phyloP scores from a whole-genome alignment of 805 yeast genomes.

The Torulaspora delbrueckii region DNA sequence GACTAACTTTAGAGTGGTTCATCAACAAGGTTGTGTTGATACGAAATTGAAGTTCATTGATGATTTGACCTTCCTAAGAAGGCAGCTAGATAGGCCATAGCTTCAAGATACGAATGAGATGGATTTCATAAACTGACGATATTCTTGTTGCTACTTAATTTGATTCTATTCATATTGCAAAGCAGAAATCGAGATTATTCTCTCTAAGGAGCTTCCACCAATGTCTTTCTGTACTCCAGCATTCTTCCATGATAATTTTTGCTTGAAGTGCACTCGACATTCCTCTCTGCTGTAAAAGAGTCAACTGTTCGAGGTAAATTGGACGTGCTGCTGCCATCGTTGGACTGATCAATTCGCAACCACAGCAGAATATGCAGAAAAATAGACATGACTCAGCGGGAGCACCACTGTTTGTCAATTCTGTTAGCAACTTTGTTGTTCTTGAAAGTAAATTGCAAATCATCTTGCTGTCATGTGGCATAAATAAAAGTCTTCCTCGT shows the following conservation, averaged over 20 bases:
- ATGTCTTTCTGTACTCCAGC: slow-evolving; percentile 17
- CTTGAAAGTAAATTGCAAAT: slow-evolving; percentile 28
- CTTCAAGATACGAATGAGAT: too few species aligned
- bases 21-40: too few species aligned
- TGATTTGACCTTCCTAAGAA: too few species aligned
- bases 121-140: too few species aligned
- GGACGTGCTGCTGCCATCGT: slow-evolving; percentile 10
- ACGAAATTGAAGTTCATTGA: too few species aligned
- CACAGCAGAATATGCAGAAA: slow-evolving; percentile 23
- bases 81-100: too few species aligned
- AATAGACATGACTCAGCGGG: slow-evolving; percentile 16
- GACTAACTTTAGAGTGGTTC: too few species aligned
- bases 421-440: slow-evolving; percentile 11
- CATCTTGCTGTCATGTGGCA: slow-evolving; percentile 44
- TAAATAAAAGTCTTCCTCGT: slow-evolving; percentile 50
- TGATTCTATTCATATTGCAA: slow-evolving; percentile 17
- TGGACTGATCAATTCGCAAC: slow-evolving; percentile 21
- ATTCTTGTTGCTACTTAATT: too few species aligned
- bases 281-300: slow-evolving; percentile 11
- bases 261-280: slow-evolving; percentile 19
- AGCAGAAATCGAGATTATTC: slow-evolving; percentile 15
- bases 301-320: slow-evolving; percentile 11
- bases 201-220: slow-evolving; percentile 24
- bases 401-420: slow-evolving; percentile 8
- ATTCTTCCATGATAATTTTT: slow-evolving; percentile 17